These are phyloP conservation scores for Geotrichum fermentans DNA, from an alignment of 1,139 yeast genomes.

Conservation along the genomic window DNA sequence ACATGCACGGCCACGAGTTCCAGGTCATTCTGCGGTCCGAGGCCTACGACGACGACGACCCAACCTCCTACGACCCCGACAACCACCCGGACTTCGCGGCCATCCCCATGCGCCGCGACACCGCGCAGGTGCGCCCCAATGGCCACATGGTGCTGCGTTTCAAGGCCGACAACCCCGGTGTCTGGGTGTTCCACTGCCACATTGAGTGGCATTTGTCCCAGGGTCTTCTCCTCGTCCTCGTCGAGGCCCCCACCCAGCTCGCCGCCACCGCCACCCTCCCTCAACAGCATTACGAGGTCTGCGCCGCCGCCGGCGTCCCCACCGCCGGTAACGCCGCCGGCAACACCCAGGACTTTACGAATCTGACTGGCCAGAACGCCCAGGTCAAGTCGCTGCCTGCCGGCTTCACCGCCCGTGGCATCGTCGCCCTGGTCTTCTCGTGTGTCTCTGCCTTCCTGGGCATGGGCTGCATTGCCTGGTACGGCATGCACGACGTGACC, in stretches of 20 bases:
- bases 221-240: slow-evolving; percentile 68
- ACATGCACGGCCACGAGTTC: slow-evolving; percentile 76
- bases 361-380: slow-evolving; percentile 66
- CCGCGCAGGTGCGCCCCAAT: slow-evolving; percentile 58
- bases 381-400: slow-evolving; percentile 64
- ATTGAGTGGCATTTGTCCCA: slow-evolving; percentile 92
- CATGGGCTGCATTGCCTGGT: slow-evolving; percentile 64
- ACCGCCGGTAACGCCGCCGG: slow-evolving; percentile 83
- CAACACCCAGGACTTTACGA: slow-evolving; percentile 53
- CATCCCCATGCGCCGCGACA: slow-evolving; percentile 62
- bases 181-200: slow-evolving; percentile 92
- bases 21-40: slow-evolving; percentile 58
- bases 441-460: slow-evolving; percentile 76
- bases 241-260: slow-evolving; percentile 70
- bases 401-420: slow-evolving; percentile 88
- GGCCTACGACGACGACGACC: slow-evolving; percentile 45
- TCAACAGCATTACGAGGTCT: slow-evolving; percentile 54
- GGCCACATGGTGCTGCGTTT: slow-evolving; percentile 64
- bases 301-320: slow-evolving; percentile 50
- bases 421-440: slow-evolving; percentile 80
- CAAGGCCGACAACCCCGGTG: slow-evolving; percentile 81
- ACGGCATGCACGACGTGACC: slow-evolving; percentile 67
- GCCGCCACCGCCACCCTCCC: slow-evolving; percentile 48
- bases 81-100: slow-evolving; percentile 57
- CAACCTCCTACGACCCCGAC: slow-evolving; percentile 47